A percentile compares a stretch with the other conserved stretches of the same genome.
Conservation (phyloP, 768 basidiomycete genomes). For the Agaricus subrufescens region DNA sequence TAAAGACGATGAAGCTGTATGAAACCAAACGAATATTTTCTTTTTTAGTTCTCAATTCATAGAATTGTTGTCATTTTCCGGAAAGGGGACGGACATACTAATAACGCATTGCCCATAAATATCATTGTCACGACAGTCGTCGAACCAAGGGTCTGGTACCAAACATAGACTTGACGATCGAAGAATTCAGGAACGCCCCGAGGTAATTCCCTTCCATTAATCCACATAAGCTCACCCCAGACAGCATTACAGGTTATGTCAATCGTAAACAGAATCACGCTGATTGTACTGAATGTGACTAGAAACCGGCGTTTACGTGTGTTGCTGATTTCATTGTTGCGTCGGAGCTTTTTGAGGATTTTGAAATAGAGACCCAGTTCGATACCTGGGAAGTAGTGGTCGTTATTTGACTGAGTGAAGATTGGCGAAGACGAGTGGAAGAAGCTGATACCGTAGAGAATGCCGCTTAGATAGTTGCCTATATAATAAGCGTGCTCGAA, state of each 20-base stretch:
- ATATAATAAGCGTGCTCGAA: constrained; percentile 28
- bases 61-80: too few species aligned
- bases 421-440: background rate
- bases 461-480: constrained; percentile 26
- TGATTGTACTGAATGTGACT: constrained; percentile 21
- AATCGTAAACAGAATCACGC: constrained; percentile 23
- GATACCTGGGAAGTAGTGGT: constrained; percentile 17
- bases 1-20: constrained; percentile 27
- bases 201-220: constrained; percentile 20
- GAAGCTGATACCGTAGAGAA: constrained; percentile 21
- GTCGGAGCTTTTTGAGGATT: constrained; percentile 15
- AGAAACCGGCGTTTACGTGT: constrained; percentile 18
- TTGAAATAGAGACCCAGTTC: constrained; percentile 24
- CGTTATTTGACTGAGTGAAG: background rate
- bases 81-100: constrained; percentile 16
- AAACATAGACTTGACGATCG: constrained; percentile 20
- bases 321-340: background rate
- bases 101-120: constrained; percentile 27
- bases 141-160: constrained; percentile 27
- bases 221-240: constrained; percentile 30
- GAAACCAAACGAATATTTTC: background rate
- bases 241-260: constrained; percentile 26
- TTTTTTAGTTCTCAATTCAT: too few species aligned
- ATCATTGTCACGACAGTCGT: constrained; percentile 22
- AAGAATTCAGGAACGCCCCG: constrained; percentile 23